These are phyloP conservation scores for Trichoderma sp. DNA, from an alignment of 2,329 filamentous ascomycete species.

Conservation along the genomic window DNA sequence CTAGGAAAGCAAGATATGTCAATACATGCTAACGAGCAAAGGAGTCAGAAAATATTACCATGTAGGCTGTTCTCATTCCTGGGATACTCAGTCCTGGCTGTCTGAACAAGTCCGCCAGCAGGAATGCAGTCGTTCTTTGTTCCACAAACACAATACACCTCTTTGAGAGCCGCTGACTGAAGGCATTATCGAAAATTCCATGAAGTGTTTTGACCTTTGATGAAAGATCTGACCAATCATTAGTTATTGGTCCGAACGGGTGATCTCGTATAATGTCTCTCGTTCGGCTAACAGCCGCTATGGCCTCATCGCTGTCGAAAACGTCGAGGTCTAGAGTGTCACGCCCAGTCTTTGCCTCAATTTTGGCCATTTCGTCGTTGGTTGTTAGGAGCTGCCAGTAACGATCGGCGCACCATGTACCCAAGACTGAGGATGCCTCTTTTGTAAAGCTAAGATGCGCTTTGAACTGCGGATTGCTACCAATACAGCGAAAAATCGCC, in stretches of 20 bases:
- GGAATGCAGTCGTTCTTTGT: slow-evolving; percentile 73
- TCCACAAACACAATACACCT: slow-evolving; percentile 86
- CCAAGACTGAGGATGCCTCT: slow-evolving; percentile 67
- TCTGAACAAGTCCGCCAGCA: slow-evolving; percentile 71
- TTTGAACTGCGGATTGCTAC: slow-evolving; percentile 52
- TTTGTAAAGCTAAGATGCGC: slow-evolving; percentile 63
- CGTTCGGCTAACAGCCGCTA: slow-evolving; percentile 62
- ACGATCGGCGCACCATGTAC: slow-evolving; percentile 81
- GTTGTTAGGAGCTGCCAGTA: slow-evolving; percentile 75
- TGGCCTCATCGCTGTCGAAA: slow-evolving; percentile 49
- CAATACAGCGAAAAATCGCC: slow-evolving; percentile 53
- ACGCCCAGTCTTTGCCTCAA: slow-evolving; percentile 60
- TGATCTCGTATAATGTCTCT: slow-evolving; percentile 59
- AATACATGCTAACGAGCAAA: background rate
- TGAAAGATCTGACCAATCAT: slow-evolving; percentile 55
- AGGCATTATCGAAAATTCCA: slow-evolving; percentile 64
- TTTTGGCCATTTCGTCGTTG: slow-evolving; percentile 62
- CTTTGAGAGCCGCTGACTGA: slow-evolving; percentile 57
- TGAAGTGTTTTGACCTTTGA: slow-evolving; percentile 71
- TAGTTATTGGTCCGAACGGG: slow-evolving; percentile 44
- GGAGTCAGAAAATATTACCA: slow-evolving; percentile 53
- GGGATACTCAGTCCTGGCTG: slow-evolving; percentile 58
- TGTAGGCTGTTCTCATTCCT: slow-evolving; percentile 62
- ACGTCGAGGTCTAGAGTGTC: slow-evolving; percentile 34
- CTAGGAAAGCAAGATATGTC: slow-evolving; percentile 31